Conservation (phyloP, 2,329 filamentous ascomycete species). For the Fusarium goolgardi region DNA sequence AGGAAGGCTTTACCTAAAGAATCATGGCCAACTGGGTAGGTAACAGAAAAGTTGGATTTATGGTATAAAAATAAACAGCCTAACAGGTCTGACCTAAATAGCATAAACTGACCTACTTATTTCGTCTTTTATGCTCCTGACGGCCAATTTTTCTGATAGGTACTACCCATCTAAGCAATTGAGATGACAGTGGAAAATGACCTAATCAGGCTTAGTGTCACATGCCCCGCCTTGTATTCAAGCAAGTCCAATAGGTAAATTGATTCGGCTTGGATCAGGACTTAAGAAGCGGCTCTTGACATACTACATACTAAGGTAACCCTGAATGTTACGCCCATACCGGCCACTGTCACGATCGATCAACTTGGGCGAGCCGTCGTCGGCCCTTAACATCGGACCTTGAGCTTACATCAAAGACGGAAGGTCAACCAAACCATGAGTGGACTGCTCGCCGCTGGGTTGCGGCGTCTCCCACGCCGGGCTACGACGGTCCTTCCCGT, state of each 20-base stretch:
- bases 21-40: too few species aligned
- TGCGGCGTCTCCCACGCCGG: conserved; percentile 74
- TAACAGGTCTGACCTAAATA: too few species aligned
- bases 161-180: background rate
- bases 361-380: conserved; percentile 39
- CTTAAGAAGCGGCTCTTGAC: conserved; percentile 24
- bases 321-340: conserved; percentile 29
- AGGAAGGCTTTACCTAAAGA: too few species aligned
- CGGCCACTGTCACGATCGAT: conserved; percentile 25
- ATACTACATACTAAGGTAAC: background rate
- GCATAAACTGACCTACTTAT: too few species aligned
- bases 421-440: conserved; percentile 50
- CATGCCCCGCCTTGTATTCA: background rate
- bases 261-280: background rate
- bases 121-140: background rate
- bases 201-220: background rate
- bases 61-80: too few species aligned
- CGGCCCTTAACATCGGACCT: conserved; percentile 40
- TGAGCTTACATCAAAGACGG: conserved; percentile 34
- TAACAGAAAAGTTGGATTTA: too few species aligned
- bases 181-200: background rate
- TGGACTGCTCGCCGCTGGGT: conserved; percentile 72
- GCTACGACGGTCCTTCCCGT: conserved; percentile 61
- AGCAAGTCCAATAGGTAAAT: too few species aligned
- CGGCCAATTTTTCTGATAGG: too few species aligned